These are phyloP conservation scores for Mycena indigotica DNA, from an alignment of 768 basidiomycete species.

Conservation along the genomic window DNA sequence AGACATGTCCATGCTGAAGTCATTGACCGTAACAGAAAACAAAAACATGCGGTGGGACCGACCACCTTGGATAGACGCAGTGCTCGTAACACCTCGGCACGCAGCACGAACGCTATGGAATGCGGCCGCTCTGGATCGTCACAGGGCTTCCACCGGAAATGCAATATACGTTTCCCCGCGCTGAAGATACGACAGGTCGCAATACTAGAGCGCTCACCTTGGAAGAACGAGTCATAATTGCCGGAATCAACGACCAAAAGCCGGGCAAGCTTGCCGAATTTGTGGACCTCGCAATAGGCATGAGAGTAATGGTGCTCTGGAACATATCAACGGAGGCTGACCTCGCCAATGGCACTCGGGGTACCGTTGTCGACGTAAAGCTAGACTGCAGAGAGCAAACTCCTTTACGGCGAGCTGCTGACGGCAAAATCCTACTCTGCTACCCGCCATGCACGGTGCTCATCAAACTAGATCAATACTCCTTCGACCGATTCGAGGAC, in stretches of 20 bases:
- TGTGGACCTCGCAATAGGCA: neutral
- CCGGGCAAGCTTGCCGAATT: neutral
- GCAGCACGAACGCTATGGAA: neutral
- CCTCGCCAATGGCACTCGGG: constrained; percentile 9
- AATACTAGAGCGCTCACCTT: neutral
- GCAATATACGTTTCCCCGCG: neutral
- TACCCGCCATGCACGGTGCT: neutral
- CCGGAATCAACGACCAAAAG: neutral
- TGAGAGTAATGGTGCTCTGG: constrained; percentile 7
- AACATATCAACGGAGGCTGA: constrained; percentile 9
- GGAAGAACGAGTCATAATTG: neutral
- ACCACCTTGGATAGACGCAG: constrained; percentile 1
- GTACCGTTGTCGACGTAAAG: neutral
- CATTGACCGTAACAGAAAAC: constrained; percentile 13
- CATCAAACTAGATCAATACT: neutral
- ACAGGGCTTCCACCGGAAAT: neutral
- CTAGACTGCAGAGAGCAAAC: neutral
- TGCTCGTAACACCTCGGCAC: constrained; percentile 1
- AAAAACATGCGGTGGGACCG: neutral
- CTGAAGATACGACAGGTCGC: neutral
- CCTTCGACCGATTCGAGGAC: neutral
- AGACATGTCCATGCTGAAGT: constrained; percentile 30
- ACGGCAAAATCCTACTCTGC: neutral
- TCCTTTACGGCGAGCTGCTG: neutral
- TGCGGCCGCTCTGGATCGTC: neutral